These are phyloP conservation scores for Gossypium stocksii DNA, from an alignment of 345 rosid genomes.

Conservation along the genomic window DNA sequence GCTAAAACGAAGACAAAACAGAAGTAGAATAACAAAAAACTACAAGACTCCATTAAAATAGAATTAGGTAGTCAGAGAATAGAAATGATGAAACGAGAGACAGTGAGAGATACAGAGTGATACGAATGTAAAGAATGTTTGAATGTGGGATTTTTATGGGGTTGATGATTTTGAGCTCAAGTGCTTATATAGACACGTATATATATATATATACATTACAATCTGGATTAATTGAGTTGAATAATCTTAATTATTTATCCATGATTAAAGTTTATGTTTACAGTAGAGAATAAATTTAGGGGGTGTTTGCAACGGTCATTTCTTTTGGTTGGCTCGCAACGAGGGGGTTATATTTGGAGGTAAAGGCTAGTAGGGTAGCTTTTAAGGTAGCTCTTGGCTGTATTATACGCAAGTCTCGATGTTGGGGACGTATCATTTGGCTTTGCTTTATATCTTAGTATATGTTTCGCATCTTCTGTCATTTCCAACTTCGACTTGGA, in stretches of 20 bases:
- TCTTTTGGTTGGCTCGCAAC: slow-evolving; percentile 21
- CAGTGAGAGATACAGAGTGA: background rate
- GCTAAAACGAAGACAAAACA: slow-evolving; percentile 17
- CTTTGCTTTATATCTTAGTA: slow-evolving; percentile 4
- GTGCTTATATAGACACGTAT: background rate
- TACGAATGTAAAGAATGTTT: slow-evolving; percentile 13
- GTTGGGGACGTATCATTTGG: slow-evolving; percentile 22
- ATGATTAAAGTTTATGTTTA: background rate
- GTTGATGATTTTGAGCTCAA: background rate
- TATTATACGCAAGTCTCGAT: slow-evolving; percentile 20
- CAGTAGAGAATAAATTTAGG: background rate
- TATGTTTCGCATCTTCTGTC: background rate
- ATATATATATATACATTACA: no score
- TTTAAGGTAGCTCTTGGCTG: slow-evolving; percentile 19
- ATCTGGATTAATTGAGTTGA: background rate
- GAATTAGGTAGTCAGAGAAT: slow-evolving; percentile 6
- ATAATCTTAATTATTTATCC: background rate
- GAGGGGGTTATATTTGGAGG: slow-evolving; percentile 1
- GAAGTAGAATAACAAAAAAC: slow-evolving; percentile 21
- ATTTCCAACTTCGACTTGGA: background rate
- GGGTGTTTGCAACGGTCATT: slow-evolving; percentile 39
- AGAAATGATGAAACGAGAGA: slow-evolving; percentile 12
- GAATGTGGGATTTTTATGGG: background rate
- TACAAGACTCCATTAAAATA: slow-evolving; percentile 38
- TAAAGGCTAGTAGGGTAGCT: slow-evolving; percentile 12